phyloP scores from a whole-genome alignment of 2,329 filamentous ascomycete genomes.

The Gnomoniopsis sp. region DNA sequence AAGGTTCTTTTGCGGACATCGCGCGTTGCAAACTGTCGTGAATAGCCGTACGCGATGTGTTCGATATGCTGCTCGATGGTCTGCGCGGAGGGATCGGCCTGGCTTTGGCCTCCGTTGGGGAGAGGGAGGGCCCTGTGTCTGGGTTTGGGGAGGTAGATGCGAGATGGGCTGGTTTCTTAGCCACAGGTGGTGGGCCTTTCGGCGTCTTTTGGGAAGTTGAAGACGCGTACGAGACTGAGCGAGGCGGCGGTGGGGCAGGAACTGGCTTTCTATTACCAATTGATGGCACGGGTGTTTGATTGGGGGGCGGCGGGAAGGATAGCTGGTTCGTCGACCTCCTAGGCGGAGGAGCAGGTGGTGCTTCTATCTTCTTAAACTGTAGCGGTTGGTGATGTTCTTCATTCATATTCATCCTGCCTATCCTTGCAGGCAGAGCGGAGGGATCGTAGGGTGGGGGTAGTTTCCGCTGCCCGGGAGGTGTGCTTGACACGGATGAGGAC shows the following conservation, averaged over 20 bases:
- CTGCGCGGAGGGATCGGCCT: slow-evolving; percentile 25
- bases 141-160: slow-evolving; percentile 28
- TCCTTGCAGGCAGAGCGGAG: slow-evolving; percentile 41
- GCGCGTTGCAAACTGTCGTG: slow-evolving; percentile 13
- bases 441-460: slow-evolving; percentile 50
- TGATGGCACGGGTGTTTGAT: slow-evolving; percentile 15
- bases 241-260: slow-evolving; percentile 23
- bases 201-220: slow-evolving; percentile 32
- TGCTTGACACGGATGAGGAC: slow-evolving; percentile 41
- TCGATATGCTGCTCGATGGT: slow-evolving; percentile 19
- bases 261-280: slow-evolving; percentile 24
- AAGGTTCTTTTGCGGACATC: slow-evolving; percentile 10
- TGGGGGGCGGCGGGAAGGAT: slow-evolving; percentile 18
- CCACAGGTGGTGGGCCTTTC: slow-evolving; percentile 52
- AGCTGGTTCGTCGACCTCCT: slow-evolving; percentile 34
- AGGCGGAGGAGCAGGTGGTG: slow-evolving; percentile 44
- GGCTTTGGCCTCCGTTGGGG: slow-evolving; percentile 20
- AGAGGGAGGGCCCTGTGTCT: slow-evolving; percentile 15
- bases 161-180: slow-evolving; percentile 60
- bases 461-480: slow-evolving; percentile 41
- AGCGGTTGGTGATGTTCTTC: slow-evolving; percentile 34
- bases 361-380: slow-evolving; percentile 27
- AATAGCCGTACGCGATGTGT: slow-evolving; percentile 3
- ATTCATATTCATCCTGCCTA: slow-evolving; percentile 39
- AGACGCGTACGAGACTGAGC: slow-evolving; percentile 34